Evolutionary conservation across 345 rosid genomes (phyloP).

Genomic region (Zanthoxylum bungeanum): DNA sequence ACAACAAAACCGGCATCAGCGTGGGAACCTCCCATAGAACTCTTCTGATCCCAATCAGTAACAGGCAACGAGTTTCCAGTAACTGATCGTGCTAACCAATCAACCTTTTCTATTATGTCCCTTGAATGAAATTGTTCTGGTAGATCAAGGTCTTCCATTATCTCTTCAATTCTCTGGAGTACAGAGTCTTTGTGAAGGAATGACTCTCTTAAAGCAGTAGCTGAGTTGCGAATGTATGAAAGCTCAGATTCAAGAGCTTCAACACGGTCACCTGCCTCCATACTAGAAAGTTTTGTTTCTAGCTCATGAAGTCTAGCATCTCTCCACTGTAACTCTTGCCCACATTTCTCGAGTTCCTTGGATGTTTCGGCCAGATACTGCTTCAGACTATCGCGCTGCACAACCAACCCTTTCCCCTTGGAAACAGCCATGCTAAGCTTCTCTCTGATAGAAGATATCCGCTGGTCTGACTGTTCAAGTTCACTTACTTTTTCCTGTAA

Average conservation of each 20-base stretch:
- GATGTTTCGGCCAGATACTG: slow-evolving; percentile 70
- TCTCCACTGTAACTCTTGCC: slow-evolving; percentile 71
- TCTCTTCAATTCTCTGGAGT: slow-evolving; percentile 91
- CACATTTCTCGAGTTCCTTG: slow-evolving; percentile 67
- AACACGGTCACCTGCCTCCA: slow-evolving; percentile 89
- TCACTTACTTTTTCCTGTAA: slow-evolving; percentile 59
- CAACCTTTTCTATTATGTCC: slow-evolving; percentile 87
- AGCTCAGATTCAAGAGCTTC: slow-evolving; percentile 98
- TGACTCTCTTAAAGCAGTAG: slow-evolving; percentile 90
- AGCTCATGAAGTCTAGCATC: slow-evolving; percentile 63
- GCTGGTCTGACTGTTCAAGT: slow-evolving; percentile 82
- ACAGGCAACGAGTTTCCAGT: slow-evolving; percentile 50
- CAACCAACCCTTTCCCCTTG: slow-evolving; percentile 90
- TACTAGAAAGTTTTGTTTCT: slow-evolving; percentile 62
- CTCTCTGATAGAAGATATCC: slow-evolving; percentile 78
- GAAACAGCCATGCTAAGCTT: slow-evolving; percentile 95
- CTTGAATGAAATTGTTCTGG: slow-evolving; percentile 89
- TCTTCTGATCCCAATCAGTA: slow-evolving; percentile 75
- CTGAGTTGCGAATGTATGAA: slow-evolving; percentile 94
- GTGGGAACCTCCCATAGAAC: slow-evolving; percentile 59
- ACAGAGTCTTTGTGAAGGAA: slow-evolving; percentile 94
- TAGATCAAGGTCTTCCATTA: slow-evolving; percentile 85
- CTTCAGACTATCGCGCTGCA: slow-evolving; percentile 78
- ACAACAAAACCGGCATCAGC: slow-evolving; percentile 56
- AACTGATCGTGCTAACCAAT: slow-evolving; percentile 83